These are phyloP conservation scores for Holtermannia corniformis DNA, from an alignment of 768 basidiomycete genomes.

Conservation along the genomic window DNA sequence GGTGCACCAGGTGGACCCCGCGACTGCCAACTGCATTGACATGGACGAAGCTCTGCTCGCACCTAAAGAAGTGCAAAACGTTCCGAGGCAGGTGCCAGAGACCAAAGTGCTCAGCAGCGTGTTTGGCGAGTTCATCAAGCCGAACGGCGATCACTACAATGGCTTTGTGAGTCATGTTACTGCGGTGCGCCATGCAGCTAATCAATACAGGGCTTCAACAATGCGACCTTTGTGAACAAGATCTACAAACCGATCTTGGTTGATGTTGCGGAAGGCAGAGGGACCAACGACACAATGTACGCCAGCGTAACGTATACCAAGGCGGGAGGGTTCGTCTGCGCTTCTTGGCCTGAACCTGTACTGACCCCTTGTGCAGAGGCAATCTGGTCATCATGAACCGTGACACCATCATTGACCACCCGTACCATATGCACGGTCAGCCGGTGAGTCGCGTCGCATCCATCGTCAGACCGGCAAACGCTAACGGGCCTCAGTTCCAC, in stretches of 20 bases:
- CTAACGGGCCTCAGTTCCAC: too few relatives aligned
- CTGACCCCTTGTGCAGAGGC: not conserved
- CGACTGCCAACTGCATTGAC: not conserved
- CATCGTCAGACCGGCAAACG: too few relatives aligned
- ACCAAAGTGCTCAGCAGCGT: conserved; percentile 8
- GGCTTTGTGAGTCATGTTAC: conserved; percentile 15
- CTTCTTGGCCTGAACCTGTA: not conserved
- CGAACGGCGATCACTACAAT: conserved; percentile 5
- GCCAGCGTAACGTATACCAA: conserved; percentile 8
- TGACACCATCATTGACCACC: conserved; percentile 13
- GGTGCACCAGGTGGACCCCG: conserved; percentile 5
- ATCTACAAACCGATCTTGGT: conserved; percentile 17
- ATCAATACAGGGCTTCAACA: conserved; percentile 14
- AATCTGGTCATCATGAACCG: conserved; percentile 15
- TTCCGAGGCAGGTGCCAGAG: not conserved
- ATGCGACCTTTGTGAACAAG: conserved; percentile 15
- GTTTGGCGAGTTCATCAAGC: conserved; percentile 11
- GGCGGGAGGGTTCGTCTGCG: not conserved
- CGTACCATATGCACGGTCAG: conserved; percentile 22
- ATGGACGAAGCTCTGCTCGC: not conserved
- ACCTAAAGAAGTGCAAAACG: conserved; percentile 9
- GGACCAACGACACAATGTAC: conserved; percentile 7
- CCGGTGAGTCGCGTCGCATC: too few relatives aligned
- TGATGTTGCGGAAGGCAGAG: conserved; percentile 4
- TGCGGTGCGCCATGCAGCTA: not conserved